Percentiles rank a stretch among this genome's conserved stretches.
phyloP scores from a whole-genome alignment of 2,329 filamentous ascomycete species.

The Coniochaeta sp. region DNA sequence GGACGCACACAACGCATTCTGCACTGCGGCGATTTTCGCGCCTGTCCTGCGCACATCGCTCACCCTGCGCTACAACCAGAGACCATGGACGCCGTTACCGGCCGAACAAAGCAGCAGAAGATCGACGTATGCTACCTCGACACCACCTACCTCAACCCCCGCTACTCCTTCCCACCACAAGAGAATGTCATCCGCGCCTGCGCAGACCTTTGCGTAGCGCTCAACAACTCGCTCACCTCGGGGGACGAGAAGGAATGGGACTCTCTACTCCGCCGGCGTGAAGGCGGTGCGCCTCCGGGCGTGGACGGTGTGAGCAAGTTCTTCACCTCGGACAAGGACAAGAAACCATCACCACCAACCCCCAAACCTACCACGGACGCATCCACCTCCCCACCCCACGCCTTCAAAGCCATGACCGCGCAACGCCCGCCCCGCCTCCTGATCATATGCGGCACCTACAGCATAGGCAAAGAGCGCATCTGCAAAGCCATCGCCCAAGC shows the following conservation, averaged over 20 bases:
- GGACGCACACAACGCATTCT: slow-evolving; percentile 69
- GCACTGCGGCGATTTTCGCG: slow-evolving; percentile 93
- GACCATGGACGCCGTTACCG: slow-evolving; percentile 60
- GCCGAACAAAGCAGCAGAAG: slow-evolving; percentile 70
- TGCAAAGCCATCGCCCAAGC: slow-evolving; percentile 88
- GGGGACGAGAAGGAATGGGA: slow-evolving; percentile 40
- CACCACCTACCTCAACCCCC: slow-evolving; percentile 92
- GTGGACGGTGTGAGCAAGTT: slow-evolving; percentile 45
- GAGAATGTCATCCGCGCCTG: slow-evolving; percentile 81
- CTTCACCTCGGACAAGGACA: slow-evolving; percentile 31
- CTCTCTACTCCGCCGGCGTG: slow-evolving; percentile 27
- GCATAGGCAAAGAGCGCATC: slow-evolving; percentile 94
- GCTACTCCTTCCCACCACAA: slow-evolving; percentile 89
- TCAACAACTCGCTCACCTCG: slow-evolving; percentile 25
- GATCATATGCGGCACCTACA: slow-evolving; percentile 93
- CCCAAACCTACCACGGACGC: slow-evolving; percentile 19
- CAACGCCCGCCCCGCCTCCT: slow-evolving; percentile 51
- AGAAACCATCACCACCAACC: slow-evolving; percentile 8
- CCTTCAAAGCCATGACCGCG: slow-evolving; percentile 16
- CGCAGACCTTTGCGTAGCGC: slow-evolving; percentile 70
- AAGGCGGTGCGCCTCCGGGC: slow-evolving; percentile 19
- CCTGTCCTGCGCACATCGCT: slow-evolving; percentile 74
- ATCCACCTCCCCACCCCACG: slow-evolving; percentile 6
- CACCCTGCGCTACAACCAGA: slow-evolving; percentile 79
- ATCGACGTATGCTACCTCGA: slow-evolving; percentile 96